phyloP scores from a whole-genome alignment of 2,329 filamentous ascomycete species.

The Beauveria pseudobassiana region DNA sequence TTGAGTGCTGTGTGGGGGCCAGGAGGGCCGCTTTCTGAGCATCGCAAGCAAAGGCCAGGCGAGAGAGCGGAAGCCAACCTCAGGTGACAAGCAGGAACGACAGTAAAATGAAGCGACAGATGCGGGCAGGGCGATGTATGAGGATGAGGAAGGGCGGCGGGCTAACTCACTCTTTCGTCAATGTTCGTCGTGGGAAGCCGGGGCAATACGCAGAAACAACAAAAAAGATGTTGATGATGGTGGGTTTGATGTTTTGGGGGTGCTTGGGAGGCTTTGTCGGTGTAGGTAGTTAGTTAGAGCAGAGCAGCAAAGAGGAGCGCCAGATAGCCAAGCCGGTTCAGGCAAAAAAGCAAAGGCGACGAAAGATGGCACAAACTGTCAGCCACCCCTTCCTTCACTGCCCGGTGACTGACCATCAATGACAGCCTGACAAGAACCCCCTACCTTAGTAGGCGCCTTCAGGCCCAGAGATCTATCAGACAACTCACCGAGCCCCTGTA shows the following conservation, averaged over 20 bases:
- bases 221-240: conserved; percentile 10
- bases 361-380: neutral
- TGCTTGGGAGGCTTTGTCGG: neutral
- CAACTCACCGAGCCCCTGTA: neutral
- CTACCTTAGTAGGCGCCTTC: too few species aligned
- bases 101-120: neutral
- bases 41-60: neutral
- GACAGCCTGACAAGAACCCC: neutral
- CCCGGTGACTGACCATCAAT: neutral
- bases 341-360: neutral
- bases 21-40: conserved; percentile 8
- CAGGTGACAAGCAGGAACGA: neutral
- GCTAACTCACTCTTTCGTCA: conserved; percentile 9
- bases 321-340: neutral
- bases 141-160: neutral
- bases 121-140: neutral
- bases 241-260: conserved; percentile 8
- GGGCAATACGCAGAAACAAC: conserved; percentile 1
- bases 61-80: neutral
- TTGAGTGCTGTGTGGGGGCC: conserved; percentile 3
- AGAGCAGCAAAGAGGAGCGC: neutral
- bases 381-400: neutral
- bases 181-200: conserved; percentile 1
- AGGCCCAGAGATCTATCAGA: neutral
- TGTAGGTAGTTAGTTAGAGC: neutral